Evolutionary conservation across 2,329 filamentous ascomycete genomes (phyloP).

Genomic region (Fusarium sp.): DNA sequence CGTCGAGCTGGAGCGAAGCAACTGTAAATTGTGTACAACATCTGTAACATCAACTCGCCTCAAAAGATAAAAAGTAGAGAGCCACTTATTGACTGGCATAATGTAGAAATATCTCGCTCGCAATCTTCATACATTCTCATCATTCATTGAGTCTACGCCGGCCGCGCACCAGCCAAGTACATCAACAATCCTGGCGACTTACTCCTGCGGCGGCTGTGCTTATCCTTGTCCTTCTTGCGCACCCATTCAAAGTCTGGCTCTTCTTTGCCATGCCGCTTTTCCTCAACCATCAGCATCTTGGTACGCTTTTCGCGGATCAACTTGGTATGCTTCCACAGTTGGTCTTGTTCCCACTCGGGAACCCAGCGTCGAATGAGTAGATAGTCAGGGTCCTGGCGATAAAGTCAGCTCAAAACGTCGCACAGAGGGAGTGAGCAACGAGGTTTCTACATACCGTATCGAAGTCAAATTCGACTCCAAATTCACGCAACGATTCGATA

Average conservation of each 20-base stretch:
- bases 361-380: conserved; percentile 81
- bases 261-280: conserved; percentile 56
- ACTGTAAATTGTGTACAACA: conserved; percentile 36
- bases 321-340: conserved; percentile 78
- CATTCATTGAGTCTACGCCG: conserved; percentile 48
- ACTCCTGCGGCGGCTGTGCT: conserved; percentile 64
- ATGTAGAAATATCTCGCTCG: conserved; percentile 11
- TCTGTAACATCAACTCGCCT: conserved; percentile 41
- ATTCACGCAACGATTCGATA: conserved; percentile 69
- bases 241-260: conserved; percentile 67
- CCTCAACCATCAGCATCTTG: conserved; percentile 63
- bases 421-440: not conserved
- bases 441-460: conserved; percentile 62
- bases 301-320: conserved; percentile 69
- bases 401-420: conserved; percentile 49
- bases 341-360: conserved; percentile 76
- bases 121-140: not conserved
- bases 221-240: conserved; percentile 68
- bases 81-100: conserved; percentile 12
- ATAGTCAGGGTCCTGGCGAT: conserved; percentile 71
- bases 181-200: conserved; percentile 68
- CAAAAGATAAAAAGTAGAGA: conserved; percentile 27
- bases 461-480: conserved; percentile 68
- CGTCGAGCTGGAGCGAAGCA: conserved; percentile 60
- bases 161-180: conserved; percentile 67